phyloP scores from a whole-genome alignment of 2,329 filamentous ascomycete genomes.

The Arachnomyces sp. region DNA sequence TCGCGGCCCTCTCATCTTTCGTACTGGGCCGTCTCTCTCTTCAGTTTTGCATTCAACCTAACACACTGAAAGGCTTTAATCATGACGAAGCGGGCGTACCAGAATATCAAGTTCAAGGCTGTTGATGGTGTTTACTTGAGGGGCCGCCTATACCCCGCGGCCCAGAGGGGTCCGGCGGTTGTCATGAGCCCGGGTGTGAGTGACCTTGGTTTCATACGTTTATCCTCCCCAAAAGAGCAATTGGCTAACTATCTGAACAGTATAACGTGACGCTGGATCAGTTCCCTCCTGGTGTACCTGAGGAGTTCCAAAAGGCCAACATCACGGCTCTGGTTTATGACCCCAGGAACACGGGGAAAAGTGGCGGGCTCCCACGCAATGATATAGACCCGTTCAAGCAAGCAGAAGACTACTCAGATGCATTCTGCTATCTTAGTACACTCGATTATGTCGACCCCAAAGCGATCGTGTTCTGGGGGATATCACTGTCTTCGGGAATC shows the following conservation, averaged over 20 bases:
- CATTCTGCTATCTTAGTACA: slow-evolving; percentile 23
- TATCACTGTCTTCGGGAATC: slow-evolving; percentile 21
- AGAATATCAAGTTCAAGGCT: slow-evolving; percentile 33
- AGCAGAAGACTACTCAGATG: slow-evolving; percentile 27
- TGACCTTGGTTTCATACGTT: slow-evolving; percentile 5
- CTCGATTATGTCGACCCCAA: slow-evolving; percentile 19
- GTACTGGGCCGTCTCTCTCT: too few species aligned
- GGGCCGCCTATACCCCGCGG: slow-evolving; percentile 29
- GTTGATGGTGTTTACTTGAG: slow-evolving; percentile 32
- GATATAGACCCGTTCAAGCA: slow-evolving; percentile 24
- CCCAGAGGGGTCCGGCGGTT: slow-evolving; percentile 7
- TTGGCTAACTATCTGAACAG: slow-evolving; percentile 8
- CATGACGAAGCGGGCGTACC: too few species aligned
- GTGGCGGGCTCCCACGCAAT: slow-evolving; percentile 23
- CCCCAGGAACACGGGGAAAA: slow-evolving; percentile 20
- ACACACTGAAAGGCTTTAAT: too few species aligned
- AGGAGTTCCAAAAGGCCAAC: slow-evolving; percentile 10
- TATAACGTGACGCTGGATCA: slow-evolving; percentile 22
- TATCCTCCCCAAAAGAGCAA: neutral
- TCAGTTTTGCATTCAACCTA: too few species aligned
- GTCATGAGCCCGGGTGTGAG: slow-evolving; percentile 9
- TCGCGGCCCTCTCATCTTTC: too few species aligned
- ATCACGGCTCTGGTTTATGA: slow-evolving; percentile 23
- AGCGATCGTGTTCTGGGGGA: slow-evolving; percentile 28
- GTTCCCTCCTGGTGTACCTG: slow-evolving; percentile 13